These are phyloP conservation scores for Eimeria maxima DNA, from an alignment of 169 alveolate genomes.

Conservation along the genomic window DNA sequence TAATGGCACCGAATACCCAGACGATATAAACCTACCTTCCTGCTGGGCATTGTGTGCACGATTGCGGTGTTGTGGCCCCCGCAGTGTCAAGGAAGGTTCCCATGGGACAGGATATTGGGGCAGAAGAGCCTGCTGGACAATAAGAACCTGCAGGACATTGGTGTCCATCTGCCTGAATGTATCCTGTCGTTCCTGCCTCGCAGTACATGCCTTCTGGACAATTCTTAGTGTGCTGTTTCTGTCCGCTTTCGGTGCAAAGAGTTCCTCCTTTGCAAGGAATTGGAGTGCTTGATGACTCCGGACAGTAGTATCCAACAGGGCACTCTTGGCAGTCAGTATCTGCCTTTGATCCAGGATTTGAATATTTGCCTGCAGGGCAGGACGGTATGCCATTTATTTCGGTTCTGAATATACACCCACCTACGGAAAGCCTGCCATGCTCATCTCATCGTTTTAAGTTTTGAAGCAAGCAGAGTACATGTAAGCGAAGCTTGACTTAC, in stretches of 20 bases:
- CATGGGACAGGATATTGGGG: slow-evolving; percentile 73
- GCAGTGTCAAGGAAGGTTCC: slow-evolving; percentile 40
- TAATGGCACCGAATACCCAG: background rate
- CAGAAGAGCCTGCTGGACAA: slow-evolving; percentile 76
- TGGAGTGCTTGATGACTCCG: slow-evolving; percentile 84
- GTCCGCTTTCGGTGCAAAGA: slow-evolving; percentile 40
- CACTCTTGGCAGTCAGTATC: slow-evolving; percentile 5
- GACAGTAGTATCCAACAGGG: slow-evolving; percentile 89
- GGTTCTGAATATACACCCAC: background rate
- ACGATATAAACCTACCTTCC: slow-evolving; percentile 28
- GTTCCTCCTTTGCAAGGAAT: slow-evolving; percentile 88
- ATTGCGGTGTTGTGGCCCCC: slow-evolving; percentile 36
- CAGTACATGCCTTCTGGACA: slow-evolving; percentile 87
- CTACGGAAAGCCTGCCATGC: background rate
- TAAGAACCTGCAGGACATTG: slow-evolving; percentile 89
- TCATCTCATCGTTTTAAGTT: background rate
- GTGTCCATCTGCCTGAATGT: slow-evolving; percentile 1
- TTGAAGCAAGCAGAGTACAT: background rate
- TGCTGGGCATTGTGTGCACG: slow-evolving; percentile 25
- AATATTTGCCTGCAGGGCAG: slow-evolving; percentile 48
- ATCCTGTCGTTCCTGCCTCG: slow-evolving; percentile 75
- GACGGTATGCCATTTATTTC: background rate
- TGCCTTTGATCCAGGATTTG: slow-evolving; percentile 35
- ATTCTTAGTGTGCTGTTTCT: slow-evolving; percentile 39
- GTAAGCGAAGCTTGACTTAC: background rate